Base-by-base conservation (phyloP, 106 monocot genomes). In the Dioscorea alata region DNA sequence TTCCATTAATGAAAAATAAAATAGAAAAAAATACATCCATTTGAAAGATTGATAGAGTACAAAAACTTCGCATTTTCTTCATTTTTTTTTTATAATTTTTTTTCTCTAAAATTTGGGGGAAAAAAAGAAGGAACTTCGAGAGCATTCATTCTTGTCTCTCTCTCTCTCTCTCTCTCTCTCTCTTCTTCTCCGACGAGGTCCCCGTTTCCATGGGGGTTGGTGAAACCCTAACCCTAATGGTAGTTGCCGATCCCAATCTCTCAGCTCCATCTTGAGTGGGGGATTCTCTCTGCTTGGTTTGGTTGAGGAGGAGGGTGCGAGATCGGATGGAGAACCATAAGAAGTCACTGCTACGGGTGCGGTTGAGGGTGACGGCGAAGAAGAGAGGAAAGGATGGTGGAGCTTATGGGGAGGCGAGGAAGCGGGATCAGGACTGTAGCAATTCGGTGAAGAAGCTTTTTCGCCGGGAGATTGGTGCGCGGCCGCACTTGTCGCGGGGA, bases 401-500 rank as follows among this genome's bases (percentile, higher is more conserved):
- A 56, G 4, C 53, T 48, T 33, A 57, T 15, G n/a, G 71, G 19
- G 71, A 35, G 7, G 23, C 72, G 13, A 61, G 34, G 61, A 72
- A 42, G 60, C 57, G 66, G 20, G 72, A 50, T 28, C 66, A 58
- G 20, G 49, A 31, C 10, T 64, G 60, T 8, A 13, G 35, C 49
- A 76, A 76, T 33, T 79, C 79, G 8, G 74, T 80, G 59, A 19
- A 24, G 49, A 80, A 80, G 80, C 71, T 80, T 33, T 74, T 71
- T 69, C 63, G 71, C 5, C 64, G 80, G 22, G 80, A 80, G 66
- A 75, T 80, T 59, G 80, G 74, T 14, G 80, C 71, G 58, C 17
- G 50, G 4, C 77, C 70, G 20, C n/a, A 60, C 49, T 52, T 74
- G 66, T 50, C 59, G 49, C 64, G 72, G 1, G 33, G 75, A 49